Percentiles rank a stretch among this genome's conserved stretches.
Conservation (phyloP, 2,329 filamentous ascomycete genomes). For the Cercospora sp. region DNA sequence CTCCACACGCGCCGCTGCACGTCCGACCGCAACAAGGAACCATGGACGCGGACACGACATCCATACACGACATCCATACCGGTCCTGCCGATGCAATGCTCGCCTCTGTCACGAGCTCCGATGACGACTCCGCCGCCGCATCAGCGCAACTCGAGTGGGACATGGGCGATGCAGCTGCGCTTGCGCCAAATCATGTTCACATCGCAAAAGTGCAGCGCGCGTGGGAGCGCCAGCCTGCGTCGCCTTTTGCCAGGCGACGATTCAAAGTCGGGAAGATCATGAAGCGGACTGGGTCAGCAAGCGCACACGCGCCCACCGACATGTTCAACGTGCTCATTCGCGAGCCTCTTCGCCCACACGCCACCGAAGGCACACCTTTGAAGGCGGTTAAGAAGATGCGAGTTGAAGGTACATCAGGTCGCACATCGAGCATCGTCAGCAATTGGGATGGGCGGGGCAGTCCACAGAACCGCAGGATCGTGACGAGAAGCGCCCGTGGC, state of each 20-base stretch:
- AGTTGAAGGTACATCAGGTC: constrained; percentile 27
- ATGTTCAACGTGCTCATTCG: constrained; percentile 21
- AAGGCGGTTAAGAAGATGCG: constrained; percentile 50
- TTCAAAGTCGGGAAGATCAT: constrained; percentile 46
- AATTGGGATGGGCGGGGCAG: constrained; percentile 36
- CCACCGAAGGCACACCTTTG: constrained; percentile 36
- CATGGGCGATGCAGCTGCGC: constrained; percentile 44
- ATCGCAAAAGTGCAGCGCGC: constrained; percentile 48
- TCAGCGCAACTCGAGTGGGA: constrained; percentile 39
- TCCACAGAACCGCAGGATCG: constrained; percentile 34
- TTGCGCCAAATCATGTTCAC: constrained; percentile 46
- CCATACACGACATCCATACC: constrained; percentile 9
- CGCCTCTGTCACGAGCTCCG: neutral
- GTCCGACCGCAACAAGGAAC: neutral
- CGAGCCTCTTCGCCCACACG: neutral
- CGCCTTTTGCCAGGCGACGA: constrained; percentile 43
- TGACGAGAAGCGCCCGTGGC: constrained; percentile 30
- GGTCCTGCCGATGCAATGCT: neutral
- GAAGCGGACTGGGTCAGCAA: constrained; percentile 40
- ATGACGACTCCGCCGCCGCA: constrained; percentile 1
- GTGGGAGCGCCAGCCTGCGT: constrained; percentile 52
- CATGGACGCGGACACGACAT: constrained; percentile 13
- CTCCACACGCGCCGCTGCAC: constrained; percentile 1
- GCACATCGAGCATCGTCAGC: constrained; percentile 26
- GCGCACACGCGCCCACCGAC: constrained; percentile 3